Percentiles rank a stretch among this genome's conserved stretches.
These are phyloP conservation scores for Aspergillus sp. DNA, from an alignment of 2,329 filamentous ascomycete species.

Conservation along the genomic window DNA sequence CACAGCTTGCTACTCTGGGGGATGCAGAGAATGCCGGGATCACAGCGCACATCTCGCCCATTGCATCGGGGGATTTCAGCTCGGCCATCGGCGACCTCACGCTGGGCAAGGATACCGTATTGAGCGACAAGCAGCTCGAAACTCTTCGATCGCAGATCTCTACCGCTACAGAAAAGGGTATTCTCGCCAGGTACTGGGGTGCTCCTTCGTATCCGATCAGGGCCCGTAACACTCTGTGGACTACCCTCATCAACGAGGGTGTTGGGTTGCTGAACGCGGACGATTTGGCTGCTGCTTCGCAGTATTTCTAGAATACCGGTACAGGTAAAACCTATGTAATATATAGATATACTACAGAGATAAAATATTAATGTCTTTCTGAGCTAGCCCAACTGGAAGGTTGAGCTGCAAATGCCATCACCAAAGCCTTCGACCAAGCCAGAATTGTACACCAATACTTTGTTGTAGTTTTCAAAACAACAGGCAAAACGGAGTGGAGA, in stretches of 20 bases:
- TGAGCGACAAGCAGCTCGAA: conserved; percentile 46
- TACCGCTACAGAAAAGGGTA: conserved; percentile 56
- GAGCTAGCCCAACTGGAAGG: neutral
- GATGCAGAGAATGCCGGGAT: conserved; percentile 45
- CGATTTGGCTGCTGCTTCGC: conserved; percentile 56
- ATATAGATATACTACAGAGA: neutral
- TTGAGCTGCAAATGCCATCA: neutral
- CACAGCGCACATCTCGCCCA: conserved; percentile 51
- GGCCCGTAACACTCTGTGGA: conserved; percentile 61
- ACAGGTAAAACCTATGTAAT: neutral
- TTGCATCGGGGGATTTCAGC: conserved; percentile 55
- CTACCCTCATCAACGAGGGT: conserved; percentile 55
- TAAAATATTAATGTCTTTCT: neutral
- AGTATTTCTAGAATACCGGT: conserved; percentile 26
- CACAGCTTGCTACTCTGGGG: conserved; percentile 49
- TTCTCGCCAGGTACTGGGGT: conserved; percentile 63
- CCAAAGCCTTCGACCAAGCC: neutral
- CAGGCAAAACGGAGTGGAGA: neutral
- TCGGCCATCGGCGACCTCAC: conserved; percentile 40
- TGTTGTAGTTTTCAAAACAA: no score
- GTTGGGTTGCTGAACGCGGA: conserved; percentile 65
- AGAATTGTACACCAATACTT: neutral
- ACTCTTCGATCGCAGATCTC: conserved; percentile 54
- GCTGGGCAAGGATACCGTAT: conserved; percentile 34
- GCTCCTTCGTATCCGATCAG: conserved; percentile 60